Base-by-base conservation (phyloP, 179 eudicot genomes). In the Patellifolia procumbens region DNA sequence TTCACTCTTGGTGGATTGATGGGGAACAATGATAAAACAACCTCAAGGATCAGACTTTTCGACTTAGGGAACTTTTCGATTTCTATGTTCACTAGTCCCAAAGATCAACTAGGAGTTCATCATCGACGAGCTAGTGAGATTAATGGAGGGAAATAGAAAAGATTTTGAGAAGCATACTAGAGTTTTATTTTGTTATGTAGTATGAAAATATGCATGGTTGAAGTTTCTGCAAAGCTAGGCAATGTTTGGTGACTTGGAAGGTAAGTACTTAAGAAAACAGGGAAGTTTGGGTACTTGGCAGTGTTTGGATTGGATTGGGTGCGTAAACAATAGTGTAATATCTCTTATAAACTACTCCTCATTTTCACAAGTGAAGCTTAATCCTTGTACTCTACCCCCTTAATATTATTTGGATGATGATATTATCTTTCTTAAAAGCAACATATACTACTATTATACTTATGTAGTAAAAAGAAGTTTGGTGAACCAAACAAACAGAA, bases 361-460 rank as follows among this genome's bases (percentile, higher is more conserved):
- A 22, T 13, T 66, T 42, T 22, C 70, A 22, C 32, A 66, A 66
- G 32, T 48, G 13, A 46, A 48, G 58, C 11, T 7, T 8, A 70
- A 70, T 17, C 59, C 73, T 70, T 70, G 42, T 49, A 70, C 73
- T 70, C 73, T 49, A 70, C 42, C 73, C 73, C 60, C 8, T 70
- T 7, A 29, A 15, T 28, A 12, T 26, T 68, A 7, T 17, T 15
- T 70, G 16, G 60, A 16, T 7, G 17, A 68, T 68, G 24, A 68
- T 68, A n/a, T 45, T 68, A 29, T 68, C 53, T 68, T 68, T 46
- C 22, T 48, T 56, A 15, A 45, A 68, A 68, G 72, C 56, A 68
- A 45, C 31, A 39, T 6, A n/a, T 42, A 12, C n/a, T n/a, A n/a
- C n/a, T n/a, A n/a, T n/a, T 6, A 22, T 5, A 16, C 20, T 10